These are phyloP conservation scores for Zalerion maritima DNA, from an alignment of 495 filamentous ascomycete species.

Conservation along the genomic window DNA sequence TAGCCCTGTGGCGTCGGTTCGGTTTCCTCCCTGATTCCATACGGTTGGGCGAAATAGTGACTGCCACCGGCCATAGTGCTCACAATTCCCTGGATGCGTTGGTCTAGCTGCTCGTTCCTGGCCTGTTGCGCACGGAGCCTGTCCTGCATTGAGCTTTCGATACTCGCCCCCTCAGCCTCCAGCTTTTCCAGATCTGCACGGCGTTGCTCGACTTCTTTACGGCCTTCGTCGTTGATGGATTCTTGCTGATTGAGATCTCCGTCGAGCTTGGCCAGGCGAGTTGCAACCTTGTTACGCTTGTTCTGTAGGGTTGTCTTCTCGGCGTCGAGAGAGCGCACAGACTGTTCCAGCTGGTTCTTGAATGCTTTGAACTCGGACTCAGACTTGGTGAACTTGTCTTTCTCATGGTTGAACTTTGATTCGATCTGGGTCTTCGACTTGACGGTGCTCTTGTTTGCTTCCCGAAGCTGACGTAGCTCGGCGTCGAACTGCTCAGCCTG, in stretches of 20 bases:
- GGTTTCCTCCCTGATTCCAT: too few species aligned
- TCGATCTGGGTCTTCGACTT: slow-evolving; percentile 47
- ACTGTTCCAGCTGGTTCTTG: slow-evolving; percentile 48
- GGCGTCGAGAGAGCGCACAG: slow-evolving; percentile 46
- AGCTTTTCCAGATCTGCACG: slow-evolving; percentile 51
- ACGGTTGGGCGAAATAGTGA: too few species aligned
- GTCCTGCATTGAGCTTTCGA: slow-evolving; percentile 32
- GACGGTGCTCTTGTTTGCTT: slow-evolving; percentile 51
- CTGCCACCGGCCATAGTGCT: too few species aligned
- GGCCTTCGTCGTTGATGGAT: slow-evolving; percentile 58
- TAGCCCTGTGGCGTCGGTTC: too few species aligned
- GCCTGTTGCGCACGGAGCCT: slow-evolving; percentile 21
- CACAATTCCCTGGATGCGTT: slow-evolving; percentile 24
- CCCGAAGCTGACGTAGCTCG: slow-evolving; percentile 52
- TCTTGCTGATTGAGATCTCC: slow-evolving; percentile 65
- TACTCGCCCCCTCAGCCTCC: slow-evolving; percentile 46
- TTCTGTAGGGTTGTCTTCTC: slow-evolving; percentile 54
- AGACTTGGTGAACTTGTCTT: slow-evolving; percentile 43
- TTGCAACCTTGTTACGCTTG: slow-evolving; percentile 63
- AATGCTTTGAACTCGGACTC: slow-evolving; percentile 45
- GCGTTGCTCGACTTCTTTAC: slow-evolving; percentile 60
- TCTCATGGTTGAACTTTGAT: slow-evolving; percentile 45
- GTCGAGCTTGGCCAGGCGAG: slow-evolving; percentile 60
- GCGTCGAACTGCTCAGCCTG: slow-evolving; percentile 51
- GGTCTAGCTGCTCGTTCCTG: slow-evolving; percentile 25